phyloP scores from a whole-genome alignment of 768 basidiomycete genomes.

The Lactarius evosmus region DNA sequence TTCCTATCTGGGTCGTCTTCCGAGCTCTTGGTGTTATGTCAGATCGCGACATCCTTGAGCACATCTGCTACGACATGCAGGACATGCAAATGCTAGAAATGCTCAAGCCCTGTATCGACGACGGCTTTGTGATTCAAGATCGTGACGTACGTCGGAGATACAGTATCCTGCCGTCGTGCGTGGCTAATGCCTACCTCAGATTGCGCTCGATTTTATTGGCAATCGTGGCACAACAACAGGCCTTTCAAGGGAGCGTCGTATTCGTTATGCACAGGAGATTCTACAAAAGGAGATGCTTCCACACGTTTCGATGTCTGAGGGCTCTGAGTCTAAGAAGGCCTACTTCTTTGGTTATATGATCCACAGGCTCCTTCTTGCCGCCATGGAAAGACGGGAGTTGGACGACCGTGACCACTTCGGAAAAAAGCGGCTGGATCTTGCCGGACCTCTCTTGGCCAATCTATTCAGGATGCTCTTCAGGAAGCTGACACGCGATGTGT shows the following conservation, averaged over 20 bases:
- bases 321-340: conserved; percentile 96
- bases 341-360: conserved; percentile 99
- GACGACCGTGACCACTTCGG: conserved; percentile 99
- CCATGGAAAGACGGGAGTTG: conserved; percentile 88
- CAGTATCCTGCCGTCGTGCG: conserved; percentile 1
- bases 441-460: conserved; percentile 93
- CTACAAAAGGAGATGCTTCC: conserved; percentile 98
- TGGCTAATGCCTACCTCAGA: conserved; percentile 34
- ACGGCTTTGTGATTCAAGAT: conserved; percentile 97
- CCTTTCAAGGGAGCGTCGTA: conserved; percentile 86
- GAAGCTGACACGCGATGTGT: conserved; percentile 95
- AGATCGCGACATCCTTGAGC: conserved; percentile 95
- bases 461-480: conserved; percentile 97
- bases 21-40: conserved; percentile 96
- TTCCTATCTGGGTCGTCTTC: conserved; percentile 99
- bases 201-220: conserved; percentile 95
- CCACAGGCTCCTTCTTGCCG: conserved; percentile 89
- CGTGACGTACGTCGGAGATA: conserved; percentile 61
- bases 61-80: conserved; percentile 97
- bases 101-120: conserved; percentile 97
- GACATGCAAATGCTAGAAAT: conserved; percentile 96
- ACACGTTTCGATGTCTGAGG: conserved; percentile 93
- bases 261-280: conserved; percentile 96
- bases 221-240: conserved; percentile 95
- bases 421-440: conserved; percentile 94